phyloP scores from a whole-genome alignment of 768 basidiomycete species.

The Termitomyces sp. region DNA sequence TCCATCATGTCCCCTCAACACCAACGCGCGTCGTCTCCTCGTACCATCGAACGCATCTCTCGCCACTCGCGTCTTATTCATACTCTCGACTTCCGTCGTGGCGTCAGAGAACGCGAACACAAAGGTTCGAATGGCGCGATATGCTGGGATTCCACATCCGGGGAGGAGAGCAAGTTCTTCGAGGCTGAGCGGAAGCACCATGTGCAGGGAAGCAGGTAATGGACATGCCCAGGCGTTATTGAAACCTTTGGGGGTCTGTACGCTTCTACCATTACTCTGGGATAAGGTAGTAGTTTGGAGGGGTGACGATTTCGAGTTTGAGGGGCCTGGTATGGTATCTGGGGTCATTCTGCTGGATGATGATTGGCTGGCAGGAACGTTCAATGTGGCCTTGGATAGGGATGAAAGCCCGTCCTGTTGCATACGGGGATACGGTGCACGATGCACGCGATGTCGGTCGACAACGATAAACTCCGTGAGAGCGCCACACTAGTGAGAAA shows the following conservation, averaged over 20 bases:
- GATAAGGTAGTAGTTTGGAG: constrained; percentile 3
- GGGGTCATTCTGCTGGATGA: constrained; percentile 9
- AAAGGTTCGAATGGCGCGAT: constrained; percentile 75
- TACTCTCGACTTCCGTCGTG: constrained; percentile 2
- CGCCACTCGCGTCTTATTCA: neutral
- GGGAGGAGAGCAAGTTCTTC: constrained; percentile 82
- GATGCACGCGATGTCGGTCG: constrained; percentile 73
- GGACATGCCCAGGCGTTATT: neutral
- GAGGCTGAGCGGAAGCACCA: constrained; percentile 31
- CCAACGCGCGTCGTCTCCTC: constrained; percentile 39
- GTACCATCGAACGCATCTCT: constrained; percentile 14
- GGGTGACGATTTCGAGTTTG: constrained; percentile 5
- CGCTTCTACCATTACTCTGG: neutral
- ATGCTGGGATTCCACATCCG: constrained; percentile 74
- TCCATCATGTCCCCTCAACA: constrained; percentile 74
- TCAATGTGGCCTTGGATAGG: neutral
- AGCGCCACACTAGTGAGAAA: constrained; percentile 64
- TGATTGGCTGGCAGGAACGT: constrained; percentile 14
- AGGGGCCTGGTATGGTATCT: constrained; percentile 2
- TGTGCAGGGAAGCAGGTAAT: neutral
- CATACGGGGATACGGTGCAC: constrained; percentile 61
- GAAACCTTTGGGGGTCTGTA: neutral
- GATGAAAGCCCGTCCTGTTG: constrained; percentile 20
- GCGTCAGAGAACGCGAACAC: constrained; percentile 36
- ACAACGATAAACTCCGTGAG: constrained; percentile 86